These are phyloP conservation scores for Exidia glandulosa DNA, from an alignment of 768 basidiomycete genomes.

Conservation along the genomic window DNA sequence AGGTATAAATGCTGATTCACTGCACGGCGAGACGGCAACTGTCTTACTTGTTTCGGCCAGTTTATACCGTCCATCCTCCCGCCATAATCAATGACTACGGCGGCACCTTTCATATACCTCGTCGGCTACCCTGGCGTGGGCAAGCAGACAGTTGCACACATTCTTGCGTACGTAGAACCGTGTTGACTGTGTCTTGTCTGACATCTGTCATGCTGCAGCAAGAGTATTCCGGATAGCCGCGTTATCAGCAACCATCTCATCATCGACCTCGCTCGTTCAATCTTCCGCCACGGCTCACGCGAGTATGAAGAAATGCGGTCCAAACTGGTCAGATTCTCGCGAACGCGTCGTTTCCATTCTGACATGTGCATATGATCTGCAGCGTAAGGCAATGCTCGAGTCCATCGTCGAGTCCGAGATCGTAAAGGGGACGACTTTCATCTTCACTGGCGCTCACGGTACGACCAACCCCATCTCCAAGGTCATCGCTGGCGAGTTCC, in stretches of 20 bases:
- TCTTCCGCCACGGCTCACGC: neutral
- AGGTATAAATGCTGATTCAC: too few species aligned
- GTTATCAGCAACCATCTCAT: neutral
- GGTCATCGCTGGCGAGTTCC: neutral
- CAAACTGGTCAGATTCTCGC: neutral
- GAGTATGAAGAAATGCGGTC: neutral
- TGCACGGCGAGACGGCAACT: too few species aligned
- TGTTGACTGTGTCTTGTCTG: neutral
- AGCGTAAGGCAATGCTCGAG: neutral
- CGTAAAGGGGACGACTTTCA: neutral
- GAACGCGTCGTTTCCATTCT: too few species aligned
- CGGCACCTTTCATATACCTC: neutral
- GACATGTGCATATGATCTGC: neutral
- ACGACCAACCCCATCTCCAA: neutral
- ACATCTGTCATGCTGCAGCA: neutral
- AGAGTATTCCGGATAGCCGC: neutral
- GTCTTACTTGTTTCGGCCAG: too few species aligned
- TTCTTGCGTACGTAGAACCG: neutral
- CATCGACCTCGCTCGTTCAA: neutral
- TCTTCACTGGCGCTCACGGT: neutral
- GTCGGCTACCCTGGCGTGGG: neutral
- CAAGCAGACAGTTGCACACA: neutral
- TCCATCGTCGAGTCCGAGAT: neutral
- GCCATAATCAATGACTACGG: too few species aligned
- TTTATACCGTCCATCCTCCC: too few species aligned